These are phyloP conservation scores for Heliamphora exappendiculata DNA, from an alignment of 148 eudicot species.

Conservation along the genomic window DNA sequence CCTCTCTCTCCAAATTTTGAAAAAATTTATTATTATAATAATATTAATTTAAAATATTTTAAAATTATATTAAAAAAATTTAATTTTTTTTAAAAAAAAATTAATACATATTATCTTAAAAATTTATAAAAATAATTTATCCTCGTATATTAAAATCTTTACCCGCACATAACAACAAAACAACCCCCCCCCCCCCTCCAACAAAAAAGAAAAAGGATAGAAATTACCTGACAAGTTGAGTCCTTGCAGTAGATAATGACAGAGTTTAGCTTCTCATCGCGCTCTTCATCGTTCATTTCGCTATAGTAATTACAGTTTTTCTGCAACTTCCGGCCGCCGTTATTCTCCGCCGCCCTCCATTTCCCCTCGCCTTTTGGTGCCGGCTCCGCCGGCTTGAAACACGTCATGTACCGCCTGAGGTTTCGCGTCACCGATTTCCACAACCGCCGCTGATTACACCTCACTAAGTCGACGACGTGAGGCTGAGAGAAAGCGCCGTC, in stretches of 20 bases:
- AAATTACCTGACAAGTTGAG: no score
- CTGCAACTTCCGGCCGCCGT: background rate
- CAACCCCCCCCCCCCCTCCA: no score
- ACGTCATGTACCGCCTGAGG: constrained; percentile 5
- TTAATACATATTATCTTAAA: no score
- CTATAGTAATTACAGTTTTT: constrained; percentile 10
- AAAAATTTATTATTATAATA: no score
- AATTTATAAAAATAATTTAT: no score
- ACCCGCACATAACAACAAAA: no score
- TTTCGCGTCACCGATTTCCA: constrained; percentile 9
- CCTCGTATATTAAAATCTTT: no score
- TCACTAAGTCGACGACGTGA: constrained; percentile 6
- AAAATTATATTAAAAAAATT: no score
- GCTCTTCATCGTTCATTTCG: constrained; percentile 20
- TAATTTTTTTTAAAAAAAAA: no score
- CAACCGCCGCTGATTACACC: constrained; percentile 20
- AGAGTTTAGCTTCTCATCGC: constrained; percentile 17
- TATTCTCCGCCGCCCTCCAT: background rate
- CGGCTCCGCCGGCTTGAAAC: constrained; percentile 7
- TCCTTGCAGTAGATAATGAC: constrained; percentile 21
- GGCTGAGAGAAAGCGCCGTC: background rate
- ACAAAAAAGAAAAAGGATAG: no score
- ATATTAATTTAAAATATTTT: no score
- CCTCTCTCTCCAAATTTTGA: no score
- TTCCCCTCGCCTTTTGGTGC: background rate